A percentile compares a stretch with the other conserved stretches of the same genome.
phyloP scores from a whole-genome alignment of 1,139 yeast species.

The Saccharomycopsis crataegensis region DNA sequence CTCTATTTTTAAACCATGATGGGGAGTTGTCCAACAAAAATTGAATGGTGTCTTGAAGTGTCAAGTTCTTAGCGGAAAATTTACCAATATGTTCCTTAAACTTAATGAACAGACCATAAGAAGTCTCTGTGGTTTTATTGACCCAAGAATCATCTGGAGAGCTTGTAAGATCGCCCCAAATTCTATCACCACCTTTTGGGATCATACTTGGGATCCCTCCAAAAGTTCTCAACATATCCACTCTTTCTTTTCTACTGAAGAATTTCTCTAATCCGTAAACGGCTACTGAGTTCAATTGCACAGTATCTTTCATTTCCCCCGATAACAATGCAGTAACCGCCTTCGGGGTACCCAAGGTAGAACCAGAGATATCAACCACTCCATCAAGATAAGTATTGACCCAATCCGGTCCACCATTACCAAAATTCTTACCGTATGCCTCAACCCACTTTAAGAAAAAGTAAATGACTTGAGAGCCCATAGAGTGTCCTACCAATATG shows the following conservation, averaged over 20 bases:
- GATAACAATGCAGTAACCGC: slow-evolving; percentile 84
- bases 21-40: slow-evolving; percentile 61
- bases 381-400: slow-evolving; percentile 77
- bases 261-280: slow-evolving; percentile 92
- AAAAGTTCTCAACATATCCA: slow-evolving; percentile 76
- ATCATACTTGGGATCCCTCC: slow-evolving; percentile 95
- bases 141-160: slow-evolving; percentile 48
- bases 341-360: slow-evolving; percentile 87
- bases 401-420: slow-evolving; percentile 87
- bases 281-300: slow-evolving; percentile 86
- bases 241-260: slow-evolving; percentile 81
- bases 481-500: slow-evolving; percentile 84
- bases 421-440: slow-evolving; percentile 69
- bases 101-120: slow-evolving; percentile 73
- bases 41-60: slow-evolving; percentile 62
- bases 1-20: slow-evolving; percentile 62
- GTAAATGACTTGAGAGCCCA: slow-evolving; percentile 88
- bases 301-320: slow-evolving; percentile 98
- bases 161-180: slow-evolving; percentile 67
- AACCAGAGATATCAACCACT: slow-evolving; percentile 80
- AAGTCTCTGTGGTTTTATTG: slow-evolving; percentile 32
- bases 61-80: slow-evolving; percentile 45
- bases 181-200: slow-evolving; percentile 85
- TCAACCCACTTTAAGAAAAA: slow-evolving; percentile 96
- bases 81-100: slow-evolving; percentile 42